Conservation (phyloP, 306 rosid genomes). For the Myrica gale region DNA sequence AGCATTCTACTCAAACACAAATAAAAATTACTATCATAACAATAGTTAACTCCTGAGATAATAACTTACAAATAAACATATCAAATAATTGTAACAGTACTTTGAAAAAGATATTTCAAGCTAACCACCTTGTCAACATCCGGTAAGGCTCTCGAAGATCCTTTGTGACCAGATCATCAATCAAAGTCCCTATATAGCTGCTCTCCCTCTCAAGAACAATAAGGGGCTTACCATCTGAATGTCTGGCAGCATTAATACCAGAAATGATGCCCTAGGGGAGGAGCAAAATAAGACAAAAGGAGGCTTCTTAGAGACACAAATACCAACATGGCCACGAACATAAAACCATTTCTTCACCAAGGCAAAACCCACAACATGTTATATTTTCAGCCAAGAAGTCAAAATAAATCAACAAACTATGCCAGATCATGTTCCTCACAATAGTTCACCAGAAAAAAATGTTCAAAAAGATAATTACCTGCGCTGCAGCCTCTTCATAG, state of each 20-base stretch:
- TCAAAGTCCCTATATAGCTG: conserved; percentile 83
- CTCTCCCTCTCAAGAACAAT: conserved; percentile 95
- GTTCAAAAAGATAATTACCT: conserved; percentile 46
- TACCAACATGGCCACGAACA: conserved; percentile 17
- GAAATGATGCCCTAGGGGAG: conserved; percentile 72
- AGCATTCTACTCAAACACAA: neutral
- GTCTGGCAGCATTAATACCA: conserved; percentile 93
- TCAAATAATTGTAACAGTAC: neutral
- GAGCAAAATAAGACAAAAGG: conserved; percentile 17
- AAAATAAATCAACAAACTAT: neutral
- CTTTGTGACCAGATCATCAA: conserved; percentile 70
- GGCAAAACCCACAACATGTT: neutral
- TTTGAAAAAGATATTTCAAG: conserved; percentile 12
- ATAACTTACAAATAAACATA: neutral
- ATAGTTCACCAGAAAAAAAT: conserved; percentile 16
- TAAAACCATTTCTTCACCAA: neutral
- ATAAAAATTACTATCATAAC: neutral
- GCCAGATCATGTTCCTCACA: neutral
- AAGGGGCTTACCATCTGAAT: conserved; percentile 75
- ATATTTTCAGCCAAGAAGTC: neutral
- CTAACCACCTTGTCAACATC: conserved; percentile 52
- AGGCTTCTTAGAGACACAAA: conserved; percentile 21
- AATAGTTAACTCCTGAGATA: neutral
- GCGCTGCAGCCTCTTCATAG: conserved; percentile 98
- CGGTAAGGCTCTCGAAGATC: conserved; percentile 73